Evolutionary conservation across 805 yeast genomes (phyloP), one percentile per base, ranked within the genome.

Genomic region (Maudiozyma turicensis): DNA sequence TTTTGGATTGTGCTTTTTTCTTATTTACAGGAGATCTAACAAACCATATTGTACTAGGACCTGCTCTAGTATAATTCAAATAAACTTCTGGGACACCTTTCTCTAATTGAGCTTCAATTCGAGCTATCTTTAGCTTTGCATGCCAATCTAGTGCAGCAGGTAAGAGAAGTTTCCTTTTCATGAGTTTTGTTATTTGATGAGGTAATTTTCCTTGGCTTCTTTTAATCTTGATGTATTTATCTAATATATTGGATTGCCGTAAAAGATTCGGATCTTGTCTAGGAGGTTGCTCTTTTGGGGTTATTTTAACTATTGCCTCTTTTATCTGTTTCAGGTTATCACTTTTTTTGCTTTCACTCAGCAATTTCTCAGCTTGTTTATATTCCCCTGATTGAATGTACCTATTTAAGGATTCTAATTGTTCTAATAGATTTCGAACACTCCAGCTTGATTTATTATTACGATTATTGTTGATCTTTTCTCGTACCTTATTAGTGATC

Each of bases 11-110:
- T 3, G 52, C 49, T 33, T 50, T 52, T 8, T 52, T 52, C 39
- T 59, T 64, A 50, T 64, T 65, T 5, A 64, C 31, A 0, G 63
- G 56, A 5, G 65, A 58, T 42, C 67, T 51, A 4, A 64, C 54
- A 48, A 64, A 65, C 67, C 66, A 64, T 3, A 65, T 56, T 30
- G 50, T 56, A 13, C 57, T 48, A 15, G 51, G 54, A 5, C 64
- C 64, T 6, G 58, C 60, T 9, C 51, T 48, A 7, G 67, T 63
- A 34, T 56, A 56, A 13, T 48, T 56, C 13, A 63, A 28, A 3
- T 44, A 35, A 3, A 56, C 55, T 33, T 48, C 47, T 0, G 67
- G 68, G 3, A 65, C 58, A 1, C 67, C 67, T 30, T 50, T 58
- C 7, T 54, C 46, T 20, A 64, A 47, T 49, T 55, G 55, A 29